Evolutionary conservation across 768 basidiomycete species (phyloP), one percentile per base, ranked within the genome.

Genomic region (Lactarius evosmus): DNA sequence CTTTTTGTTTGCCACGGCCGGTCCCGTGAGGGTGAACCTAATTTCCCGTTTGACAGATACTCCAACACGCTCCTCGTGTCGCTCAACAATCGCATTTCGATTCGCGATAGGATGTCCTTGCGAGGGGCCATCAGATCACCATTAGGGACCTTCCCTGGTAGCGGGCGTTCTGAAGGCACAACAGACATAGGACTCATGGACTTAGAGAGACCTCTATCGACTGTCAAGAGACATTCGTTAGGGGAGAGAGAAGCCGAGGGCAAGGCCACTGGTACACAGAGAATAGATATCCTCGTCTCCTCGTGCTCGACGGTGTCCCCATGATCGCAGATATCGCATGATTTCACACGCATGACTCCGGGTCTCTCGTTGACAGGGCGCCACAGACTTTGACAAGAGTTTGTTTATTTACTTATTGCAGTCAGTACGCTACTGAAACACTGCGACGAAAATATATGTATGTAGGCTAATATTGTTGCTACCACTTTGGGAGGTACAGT

Each of bases 1-100:
- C 22, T 40, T 30, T 12, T 7, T 1, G 3, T n/a, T n/a, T n/a
- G n/a, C n/a, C n/a, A 49, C 12, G 11, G 12, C 9, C 9, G 0
- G n/a, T 0, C 22, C 44, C n/a, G 14, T 49, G 22, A 12, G 7
- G 22, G 22, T 12, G 1, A 25, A n/a, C 7, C 19, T 33, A 3
- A 19, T 25, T 55, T 36, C 12, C 8, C n/a, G 3, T 25, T 14
- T 38, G 44, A 50, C 34, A 64, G 63, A 12, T 69, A 67, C 56
- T 67, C 72, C n/a, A 73, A 73, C 62, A 73, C 72, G 0, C 65
- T 73, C 22, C 70, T 73, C 32, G 69, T 72, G 41, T 52, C 69
- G 3, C 65, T 73, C 63, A 72, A 72, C 51, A 66, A 66, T 25
- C 64, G 64, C 19, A 38, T 65, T 22, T 50, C 64, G 27, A 38